These are phyloP conservation scores for Chlamydomonas asymmetrica DNA, from an alignment of 139 green algal genomes.

Conservation along the genomic window DNA sequence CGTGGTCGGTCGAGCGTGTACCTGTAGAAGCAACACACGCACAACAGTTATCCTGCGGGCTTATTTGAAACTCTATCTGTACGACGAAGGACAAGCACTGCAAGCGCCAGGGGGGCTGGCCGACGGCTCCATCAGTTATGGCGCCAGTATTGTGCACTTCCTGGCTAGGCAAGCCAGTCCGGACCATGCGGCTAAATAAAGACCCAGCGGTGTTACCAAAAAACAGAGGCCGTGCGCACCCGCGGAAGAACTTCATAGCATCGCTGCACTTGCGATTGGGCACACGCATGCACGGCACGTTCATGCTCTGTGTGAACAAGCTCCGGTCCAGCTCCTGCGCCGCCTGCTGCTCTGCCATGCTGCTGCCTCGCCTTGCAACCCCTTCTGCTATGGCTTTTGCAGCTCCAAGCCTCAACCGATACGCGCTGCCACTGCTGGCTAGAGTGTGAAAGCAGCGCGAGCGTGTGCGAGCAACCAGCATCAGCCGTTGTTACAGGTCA, in stretches of 20 bases:
- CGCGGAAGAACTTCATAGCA: slow-evolving; percentile 54
- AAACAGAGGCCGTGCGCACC: slow-evolving; percentile 15
- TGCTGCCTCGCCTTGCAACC: too few relatives aligned
- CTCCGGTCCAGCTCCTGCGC: slow-evolving; percentile 36
- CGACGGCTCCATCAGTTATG: neutral
- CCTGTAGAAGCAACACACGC: slow-evolving; percentile 37
- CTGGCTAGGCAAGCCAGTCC: neutral
- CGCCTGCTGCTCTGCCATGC: neutral
- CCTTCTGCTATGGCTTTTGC: too few relatives aligned
- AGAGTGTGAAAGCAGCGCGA: too few relatives aligned
- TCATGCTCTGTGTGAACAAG: slow-evolving; percentile 46
- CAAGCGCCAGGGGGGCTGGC: neutral
- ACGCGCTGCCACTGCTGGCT: too few relatives aligned
- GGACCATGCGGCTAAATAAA: neutral
- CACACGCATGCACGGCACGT: slow-evolving; percentile 59
- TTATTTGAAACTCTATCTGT: too few relatives aligned
- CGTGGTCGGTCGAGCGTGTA: slow-evolving; percentile 70
- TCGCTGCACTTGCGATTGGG: slow-evolving; percentile 55
- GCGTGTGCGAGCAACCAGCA: too few relatives aligned
- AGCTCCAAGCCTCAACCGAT: too few relatives aligned
- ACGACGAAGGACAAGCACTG: neutral
- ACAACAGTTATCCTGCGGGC: too few relatives aligned
- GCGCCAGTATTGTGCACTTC: neutral
- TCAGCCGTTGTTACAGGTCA: too few relatives aligned
- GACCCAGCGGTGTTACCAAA: neutral